Conservation (phyloP, 2,329 filamentous ascomycete genomes). For the Fusarium mexicanum region DNA sequence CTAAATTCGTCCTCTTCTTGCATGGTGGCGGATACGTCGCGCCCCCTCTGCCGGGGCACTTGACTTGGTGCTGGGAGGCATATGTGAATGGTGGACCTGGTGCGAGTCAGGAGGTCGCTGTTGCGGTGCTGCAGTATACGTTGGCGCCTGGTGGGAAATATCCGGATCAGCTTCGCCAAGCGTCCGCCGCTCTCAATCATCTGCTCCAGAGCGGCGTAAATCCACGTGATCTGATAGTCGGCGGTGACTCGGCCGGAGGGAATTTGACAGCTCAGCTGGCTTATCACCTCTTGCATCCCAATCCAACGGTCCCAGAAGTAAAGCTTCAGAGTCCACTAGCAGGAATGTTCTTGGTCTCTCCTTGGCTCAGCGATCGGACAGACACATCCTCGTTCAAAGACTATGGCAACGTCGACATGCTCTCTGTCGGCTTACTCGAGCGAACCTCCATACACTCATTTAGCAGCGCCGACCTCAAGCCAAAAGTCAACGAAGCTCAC, state of each 20-base stretch:
- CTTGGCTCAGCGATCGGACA: neutral
- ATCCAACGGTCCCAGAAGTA: neutral
- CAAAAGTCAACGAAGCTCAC: neutral
- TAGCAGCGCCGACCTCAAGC: fast-evolving
- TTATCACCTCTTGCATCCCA: neutral
- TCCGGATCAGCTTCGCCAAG: neutral
- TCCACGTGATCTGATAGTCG: neutral
- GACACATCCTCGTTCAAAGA: fast-evolving
- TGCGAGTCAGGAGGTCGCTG: neutral
- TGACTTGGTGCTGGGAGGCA: neutral
- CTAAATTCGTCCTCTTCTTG: neutral
- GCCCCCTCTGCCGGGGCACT: neutral
- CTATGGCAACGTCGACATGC: neutral
- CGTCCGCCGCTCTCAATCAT: neutral
- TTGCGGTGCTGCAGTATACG: neutral
- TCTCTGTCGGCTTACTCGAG: neutral
- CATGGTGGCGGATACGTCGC: neutral
- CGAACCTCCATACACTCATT: neutral
- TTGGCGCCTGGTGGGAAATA: neutral
- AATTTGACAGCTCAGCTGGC: neutral
- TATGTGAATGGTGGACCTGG: neutral
- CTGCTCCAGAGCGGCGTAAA: neutral
- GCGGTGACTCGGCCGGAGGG: neutral
- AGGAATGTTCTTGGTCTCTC: neutral
- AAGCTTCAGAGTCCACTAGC: neutral